Base-by-base conservation (phyloP, 2,329 filamentous ascomycete species). In the Ophiostoma novo-ulmi region DNA sequence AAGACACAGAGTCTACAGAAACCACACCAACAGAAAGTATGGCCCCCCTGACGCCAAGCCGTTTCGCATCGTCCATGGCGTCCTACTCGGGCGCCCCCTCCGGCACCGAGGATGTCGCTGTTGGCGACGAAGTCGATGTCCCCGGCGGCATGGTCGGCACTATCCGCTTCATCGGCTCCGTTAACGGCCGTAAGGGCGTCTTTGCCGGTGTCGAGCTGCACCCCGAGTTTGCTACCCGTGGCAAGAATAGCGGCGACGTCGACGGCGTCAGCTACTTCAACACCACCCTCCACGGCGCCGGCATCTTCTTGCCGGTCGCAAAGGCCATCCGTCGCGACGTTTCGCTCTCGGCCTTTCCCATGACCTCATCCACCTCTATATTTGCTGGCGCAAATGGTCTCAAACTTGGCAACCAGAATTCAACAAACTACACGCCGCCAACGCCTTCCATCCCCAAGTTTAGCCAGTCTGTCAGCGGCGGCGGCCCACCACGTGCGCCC, bases 191-290 rank as follows among this genome's bases (percentile, higher is more conserved):
- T 83, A 93, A 91, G 75, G 95, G 95, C 68, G 87, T 87, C 26
- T 99, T 99, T 83, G 93, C 92, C 41, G 95, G 95, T 65, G 92
- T 99, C 48, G 95, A 99, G 80, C 84, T 99, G 73, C 88, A 90
- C 76, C 83, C 87, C 69, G 91, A 97, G 75, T 96, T 90, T 82
- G 91, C 93, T 44, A 80, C 85, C 69, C 88, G 91, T 77, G 95
- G 95, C 44, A 99, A 99, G 84, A 99, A 99, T 78, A 96, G 87
- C 76, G 95, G 95, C 74, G 94, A 97, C 79, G 95, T 98, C 70
- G 94, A 98, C 75, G 95, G 88, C 71, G 77, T 89, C 67, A 87
- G 83, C 44, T 99, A 99, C 81, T 99, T 99, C 79, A 85, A 84
- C 48, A 97, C 95, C 13, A 85, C 85, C 3, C 81, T 89, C 31